A percentile compares a stretch with the other conserved stretches of the same genome.
Evolutionary conservation across 148 eudicot genomes (phyloP).

Genomic region (Vaccinium macrocarpon): DNA sequence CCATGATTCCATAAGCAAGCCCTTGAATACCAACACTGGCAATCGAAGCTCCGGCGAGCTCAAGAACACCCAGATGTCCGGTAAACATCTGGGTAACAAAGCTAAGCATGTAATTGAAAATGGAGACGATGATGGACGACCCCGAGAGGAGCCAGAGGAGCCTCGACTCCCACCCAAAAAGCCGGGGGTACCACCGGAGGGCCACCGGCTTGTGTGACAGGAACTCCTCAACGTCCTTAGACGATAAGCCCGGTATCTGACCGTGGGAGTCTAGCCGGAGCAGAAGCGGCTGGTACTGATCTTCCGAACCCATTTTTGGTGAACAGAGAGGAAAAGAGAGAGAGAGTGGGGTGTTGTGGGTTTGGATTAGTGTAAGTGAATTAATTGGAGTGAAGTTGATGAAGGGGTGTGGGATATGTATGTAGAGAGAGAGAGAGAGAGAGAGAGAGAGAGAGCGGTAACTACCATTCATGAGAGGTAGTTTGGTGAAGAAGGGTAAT

Average conservation of each 20-base stretch:
- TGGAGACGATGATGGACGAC: conserved; percentile 46
- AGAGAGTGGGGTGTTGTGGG: background rate
- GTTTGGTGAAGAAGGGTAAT: background rate
- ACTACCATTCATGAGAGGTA: background rate
- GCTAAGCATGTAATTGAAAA: conserved; percentile 57
- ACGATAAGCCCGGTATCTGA: conserved; percentile 35
- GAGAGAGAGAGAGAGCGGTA: background rate
- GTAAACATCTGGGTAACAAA: conserved; percentile 24
- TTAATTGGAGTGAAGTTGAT: background rate
- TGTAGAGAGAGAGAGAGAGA: background rate
- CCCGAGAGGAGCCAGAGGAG: conserved; percentile 59
- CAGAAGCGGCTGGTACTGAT: conserved; percentile 32
- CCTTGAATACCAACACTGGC: conserved; percentile 44
- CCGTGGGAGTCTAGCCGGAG: conserved; percentile 46
- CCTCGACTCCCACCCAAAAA: conserved; percentile 55
- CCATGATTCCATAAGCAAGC: conserved; percentile 48
- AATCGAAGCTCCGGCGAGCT: conserved; percentile 35
- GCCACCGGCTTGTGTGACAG: conserved; percentile 41
- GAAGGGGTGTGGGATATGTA: background rate
- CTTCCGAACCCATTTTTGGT: background rate
- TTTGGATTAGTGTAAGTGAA: background rate
- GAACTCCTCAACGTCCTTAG: conserved; percentile 42
- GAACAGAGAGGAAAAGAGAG: background rate
- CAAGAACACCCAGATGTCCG: conserved; percentile 27
- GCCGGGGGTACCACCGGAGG: conserved; percentile 39